A percentile compares a stretch with the other conserved stretches of the same genome.
phyloP scores from a whole-genome alignment of 2,329 filamentous ascomycete species.

The Hymenoscyphus infarciens region DNA sequence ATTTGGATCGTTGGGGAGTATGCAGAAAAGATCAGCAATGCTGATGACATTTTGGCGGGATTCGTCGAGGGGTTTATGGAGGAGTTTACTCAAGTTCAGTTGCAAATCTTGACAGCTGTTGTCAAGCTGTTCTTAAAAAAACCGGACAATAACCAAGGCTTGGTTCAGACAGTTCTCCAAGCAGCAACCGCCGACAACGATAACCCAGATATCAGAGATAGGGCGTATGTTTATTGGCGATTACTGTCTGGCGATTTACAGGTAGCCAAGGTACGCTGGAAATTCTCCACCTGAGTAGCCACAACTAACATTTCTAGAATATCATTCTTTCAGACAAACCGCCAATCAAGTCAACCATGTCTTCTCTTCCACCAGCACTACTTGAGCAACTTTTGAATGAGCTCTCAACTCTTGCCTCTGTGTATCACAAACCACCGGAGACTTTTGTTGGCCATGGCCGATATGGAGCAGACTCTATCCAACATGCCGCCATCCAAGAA shows the following conservation, averaged over 20 bases:
- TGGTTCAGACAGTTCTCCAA: conserved; percentile 94
- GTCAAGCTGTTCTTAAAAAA: conserved; percentile 98
- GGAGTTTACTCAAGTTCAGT: conserved; percentile 97
- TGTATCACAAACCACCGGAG: conserved; percentile 97
- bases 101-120: conserved; percentile 94
- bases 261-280: conserved; percentile 68
- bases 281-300: neutral
- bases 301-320: conserved; percentile 47
- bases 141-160: conserved; percentile 81
- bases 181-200: conserved; percentile 91
- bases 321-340: conserved; percentile 94
- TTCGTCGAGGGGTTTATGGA: conserved; percentile 96
- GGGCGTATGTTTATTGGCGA: conserved; percentile 98
- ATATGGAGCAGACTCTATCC: conserved; percentile 90
- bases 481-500: conserved; percentile 93
- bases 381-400: conserved; percentile 88
- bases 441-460: conserved; percentile 96
- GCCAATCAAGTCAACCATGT: conserved; percentile 90
- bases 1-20: conserved; percentile 99
- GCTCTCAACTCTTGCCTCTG: conserved; percentile 90
- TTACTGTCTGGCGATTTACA: conserved; percentile 88
- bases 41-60: conserved; percentile 84
- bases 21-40: conserved; percentile 98
- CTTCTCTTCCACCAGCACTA: conserved; percentile 75
- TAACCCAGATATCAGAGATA: conserved; percentile 94